Evolutionary conservation across 1,284 basidiomycete species (phyloP).

Genomic region (Fomitopsis schrenkii): DNA sequence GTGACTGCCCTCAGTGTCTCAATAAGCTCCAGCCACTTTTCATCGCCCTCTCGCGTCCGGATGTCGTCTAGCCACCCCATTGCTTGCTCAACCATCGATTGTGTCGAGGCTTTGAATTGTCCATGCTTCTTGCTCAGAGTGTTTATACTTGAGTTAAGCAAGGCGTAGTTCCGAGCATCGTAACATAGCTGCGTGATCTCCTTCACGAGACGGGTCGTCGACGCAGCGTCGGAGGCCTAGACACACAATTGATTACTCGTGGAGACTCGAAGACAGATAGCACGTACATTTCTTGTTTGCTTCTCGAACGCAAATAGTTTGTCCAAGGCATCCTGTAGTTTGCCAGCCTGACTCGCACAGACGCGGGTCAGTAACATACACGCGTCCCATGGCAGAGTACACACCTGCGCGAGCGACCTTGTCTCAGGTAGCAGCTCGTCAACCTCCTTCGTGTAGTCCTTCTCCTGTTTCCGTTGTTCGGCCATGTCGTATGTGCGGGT

Average conservation of each 20-base stretch:
- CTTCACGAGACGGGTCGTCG: conserved; percentile 85
- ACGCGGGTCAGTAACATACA: conserved; percentile 13
- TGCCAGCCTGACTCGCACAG: conserved; percentile 52
- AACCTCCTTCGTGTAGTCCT: conserved; percentile 71
- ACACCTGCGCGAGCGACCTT: conserved; percentile 52
- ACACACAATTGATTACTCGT: background rate
- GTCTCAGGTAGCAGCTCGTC: conserved; percentile 57
- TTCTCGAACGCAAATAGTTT: conserved; percentile 91
- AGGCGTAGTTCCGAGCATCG: conserved; percentile 62
- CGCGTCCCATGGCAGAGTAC: conserved; percentile 8
- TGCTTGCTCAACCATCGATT: conserved; percentile 85
- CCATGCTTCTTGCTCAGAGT: conserved; percentile 95
- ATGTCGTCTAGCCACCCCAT: conserved; percentile 81
- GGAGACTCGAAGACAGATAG: background rate
- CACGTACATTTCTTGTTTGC: conserved; percentile 88
- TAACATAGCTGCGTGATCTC: conserved; percentile 72
- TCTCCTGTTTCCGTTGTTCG: conserved; percentile 77
- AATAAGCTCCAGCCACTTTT: conserved; percentile 83
- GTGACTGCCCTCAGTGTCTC: conserved; percentile 90
- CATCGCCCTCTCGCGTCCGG: conserved; percentile 59
- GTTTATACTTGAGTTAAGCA: conserved; percentile 73
- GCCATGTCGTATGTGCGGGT: conserved; percentile 47
- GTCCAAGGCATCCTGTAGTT: conserved; percentile 84
- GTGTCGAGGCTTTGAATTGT: conserved; percentile 88
- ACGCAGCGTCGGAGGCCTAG: conserved; percentile 89